Evolutionary conservation across 176 grass and related monocot genomes (phyloP), one percentile per base, ranked within the genome.

Genomic region (Otatea glauca): DNA sequence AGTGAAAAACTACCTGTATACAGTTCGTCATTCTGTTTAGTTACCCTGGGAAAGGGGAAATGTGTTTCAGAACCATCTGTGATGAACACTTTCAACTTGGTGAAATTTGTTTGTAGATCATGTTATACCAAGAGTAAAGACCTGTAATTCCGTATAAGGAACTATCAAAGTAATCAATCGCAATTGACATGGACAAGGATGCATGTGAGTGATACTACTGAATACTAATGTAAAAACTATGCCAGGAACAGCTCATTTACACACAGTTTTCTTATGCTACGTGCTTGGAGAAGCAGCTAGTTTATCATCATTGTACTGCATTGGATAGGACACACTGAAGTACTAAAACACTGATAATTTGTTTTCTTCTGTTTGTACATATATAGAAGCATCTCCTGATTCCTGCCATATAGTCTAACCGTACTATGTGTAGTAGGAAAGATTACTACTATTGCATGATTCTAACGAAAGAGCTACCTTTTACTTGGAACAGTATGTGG

Each of bases 331-430:
- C 72, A 66, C 14, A 24, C 5, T 50, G 3, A n/a, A 43, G 82
- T 68, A 61, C 23, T 23, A 42, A 68, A 77, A 37, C 23, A 85
- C 64, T 59, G 50, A 7, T 76, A n/a, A 53, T 23, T 13, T 41
- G 16, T 25, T 55, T 50, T 54, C 35, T 67, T 65, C 1, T 65
- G 72, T 72, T 76, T 84, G 61, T 29, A 44, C 47, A 72, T 27
- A 24, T 48, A 48, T 58, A 58, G 73, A 68, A 68, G 48, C 73
- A 76, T 41, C 82, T 77, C 15, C 15, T n/a, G 49, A 17, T 58
- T 56, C 24, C 23, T 67, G 45, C 23, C n/a, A 37, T 42, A 67
- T 11, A 29, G 2, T 66, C 21, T 53, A 18, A 41, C 32, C 13
- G 5, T 34, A 11, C 21, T 39, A 3, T 17, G 17, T 50, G 41